A percentile compares a stretch with the other conserved stretches of the same genome.
Conservation (phyloP, 352 stramenopile species). For the Globisporangium emineosum region DNA sequence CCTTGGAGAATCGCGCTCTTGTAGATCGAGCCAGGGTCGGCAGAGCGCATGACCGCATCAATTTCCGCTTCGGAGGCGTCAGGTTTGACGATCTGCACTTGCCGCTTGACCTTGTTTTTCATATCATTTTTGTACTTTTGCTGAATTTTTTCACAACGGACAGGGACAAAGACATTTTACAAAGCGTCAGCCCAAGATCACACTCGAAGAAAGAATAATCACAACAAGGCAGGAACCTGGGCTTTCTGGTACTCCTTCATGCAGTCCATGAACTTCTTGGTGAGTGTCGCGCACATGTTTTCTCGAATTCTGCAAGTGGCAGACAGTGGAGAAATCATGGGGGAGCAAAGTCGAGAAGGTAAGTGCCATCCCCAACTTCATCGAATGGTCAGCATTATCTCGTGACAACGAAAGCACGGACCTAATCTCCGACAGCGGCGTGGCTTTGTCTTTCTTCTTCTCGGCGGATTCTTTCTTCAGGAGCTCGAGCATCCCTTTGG, state of each 20-base stretch:
- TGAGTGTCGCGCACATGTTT: slow-evolving; percentile 97
- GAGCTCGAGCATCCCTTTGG: slow-evolving; percentile 82
- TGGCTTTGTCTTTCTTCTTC: slow-evolving; percentile 89
- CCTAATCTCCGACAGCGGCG: slow-evolving; percentile 64
- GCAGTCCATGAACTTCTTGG: slow-evolving; percentile 98
- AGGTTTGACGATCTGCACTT: slow-evolving; percentile 98
- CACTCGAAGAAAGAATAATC: background rate
- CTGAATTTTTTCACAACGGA: slow-evolving; percentile 39
- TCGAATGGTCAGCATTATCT: background rate
- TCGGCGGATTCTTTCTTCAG: slow-evolving; percentile 96
- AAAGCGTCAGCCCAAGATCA: background rate
- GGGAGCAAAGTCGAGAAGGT: background rate
- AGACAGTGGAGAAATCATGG: no score
- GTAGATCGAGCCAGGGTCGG: slow-evolving; percentile 81
- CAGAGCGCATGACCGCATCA: slow-evolving; percentile 93
- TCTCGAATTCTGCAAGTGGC: slow-evolving; percentile 85
- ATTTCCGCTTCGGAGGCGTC: slow-evolving; percentile 97
- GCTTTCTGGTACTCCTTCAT: slow-evolving; percentile 98
- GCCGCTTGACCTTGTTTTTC: slow-evolving; percentile 97
- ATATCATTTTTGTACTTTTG: slow-evolving; percentile 98
- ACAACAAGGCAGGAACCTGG: slow-evolving; percentile 17
- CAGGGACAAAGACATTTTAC: background rate
- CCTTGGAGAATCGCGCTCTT: slow-evolving; percentile 80
- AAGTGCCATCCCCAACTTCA: background rate
- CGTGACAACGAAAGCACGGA: slow-evolving; percentile 19